Conservation (phyloP, 257 asterid genomes). For the Jaltomata sinuosa region DNA sequence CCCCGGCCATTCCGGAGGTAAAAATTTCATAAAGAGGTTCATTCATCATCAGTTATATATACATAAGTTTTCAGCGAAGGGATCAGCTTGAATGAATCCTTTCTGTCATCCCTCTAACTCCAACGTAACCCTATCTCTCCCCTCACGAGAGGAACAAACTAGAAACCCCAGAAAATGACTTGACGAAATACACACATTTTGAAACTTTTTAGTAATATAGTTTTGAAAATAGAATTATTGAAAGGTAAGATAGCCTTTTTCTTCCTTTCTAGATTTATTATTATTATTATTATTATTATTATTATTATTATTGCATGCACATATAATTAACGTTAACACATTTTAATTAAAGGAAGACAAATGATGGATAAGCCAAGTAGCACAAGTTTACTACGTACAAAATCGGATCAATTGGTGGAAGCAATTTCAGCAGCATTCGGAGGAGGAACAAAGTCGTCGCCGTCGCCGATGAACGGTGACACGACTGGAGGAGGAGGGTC, state of each 20-base stretch:
- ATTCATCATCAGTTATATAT: background rate
- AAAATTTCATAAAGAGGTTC: background rate
- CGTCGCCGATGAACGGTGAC: slow-evolving; percentile 16
- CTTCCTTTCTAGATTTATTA: background rate
- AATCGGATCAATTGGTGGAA: slow-evolving; percentile 82
- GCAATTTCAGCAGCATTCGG: slow-evolving; percentile 64
- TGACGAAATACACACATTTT: background rate
- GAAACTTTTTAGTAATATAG: background rate
- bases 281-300: background rate
- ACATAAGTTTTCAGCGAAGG: background rate
- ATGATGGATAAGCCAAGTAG: slow-evolving; percentile 36
- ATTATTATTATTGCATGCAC: background rate
- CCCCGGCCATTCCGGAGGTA: too few species aligned
- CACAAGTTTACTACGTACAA: slow-evolving; percentile 56
- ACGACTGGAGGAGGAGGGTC: background rate
- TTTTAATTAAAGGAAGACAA: background rate
- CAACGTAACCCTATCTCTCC: too few species aligned
- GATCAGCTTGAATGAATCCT: background rate
- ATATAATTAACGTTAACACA: background rate
- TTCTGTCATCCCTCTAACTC: background rate
- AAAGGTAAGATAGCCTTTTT: background rate
- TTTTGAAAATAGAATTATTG: background rate
- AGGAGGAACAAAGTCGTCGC: slow-evolving; percentile 44
- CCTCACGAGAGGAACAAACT: background rate
- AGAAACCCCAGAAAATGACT: background rate